Evolutionary conservation across 257 asterid species (phyloP), one percentile per base, ranked within the genome.

Genomic region (Verbascum thapsus): DNA sequence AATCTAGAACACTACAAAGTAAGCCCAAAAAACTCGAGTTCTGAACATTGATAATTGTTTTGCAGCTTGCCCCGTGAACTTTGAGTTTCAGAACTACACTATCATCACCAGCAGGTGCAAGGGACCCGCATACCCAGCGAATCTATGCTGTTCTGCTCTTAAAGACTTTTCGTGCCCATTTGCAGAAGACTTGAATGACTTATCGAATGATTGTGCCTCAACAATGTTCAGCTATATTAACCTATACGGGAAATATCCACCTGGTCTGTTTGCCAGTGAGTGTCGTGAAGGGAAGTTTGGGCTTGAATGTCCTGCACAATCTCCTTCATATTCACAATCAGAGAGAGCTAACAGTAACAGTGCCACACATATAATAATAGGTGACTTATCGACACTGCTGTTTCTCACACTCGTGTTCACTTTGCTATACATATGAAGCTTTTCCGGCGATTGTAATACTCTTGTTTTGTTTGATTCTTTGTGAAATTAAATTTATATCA

Each of bases 141-240:
- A 64, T 0, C 64, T 76, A 35, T 90, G 97, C 52, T 90, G 97
- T 48, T 1, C 32, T 0, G 81, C 95, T 26, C 40, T 90, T 38
- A 63, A 39, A 57, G 77, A 78, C 0, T 83, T 90, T 15, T 81
- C 90, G 2, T 90, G 97, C 53, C 95, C 90, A 10, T 83, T 20
- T 49, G 48, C 41, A 0, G 88, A 80, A 0, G 50, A 64, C 0
- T 0, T 85, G 54, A 87, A 87, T 37, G 96, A 90, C 58, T 43
- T 81, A 34, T 15, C 83, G 0, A 87, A 60, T 3, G 87, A 90
- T 11, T 87, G 97, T 40, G 92, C 97, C 53, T 51, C 83, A 5
- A 75, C 83, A 47, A 90, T 90, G 97, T 90, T 87, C 85, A 81
- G 92, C 74, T 90, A 90, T 58, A 90, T 90, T 58, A 81, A 85